phyloP scores from a whole-genome alignment of 2,329 filamentous ascomycete genomes.

The Chrysosporium queenslandicum region DNA sequence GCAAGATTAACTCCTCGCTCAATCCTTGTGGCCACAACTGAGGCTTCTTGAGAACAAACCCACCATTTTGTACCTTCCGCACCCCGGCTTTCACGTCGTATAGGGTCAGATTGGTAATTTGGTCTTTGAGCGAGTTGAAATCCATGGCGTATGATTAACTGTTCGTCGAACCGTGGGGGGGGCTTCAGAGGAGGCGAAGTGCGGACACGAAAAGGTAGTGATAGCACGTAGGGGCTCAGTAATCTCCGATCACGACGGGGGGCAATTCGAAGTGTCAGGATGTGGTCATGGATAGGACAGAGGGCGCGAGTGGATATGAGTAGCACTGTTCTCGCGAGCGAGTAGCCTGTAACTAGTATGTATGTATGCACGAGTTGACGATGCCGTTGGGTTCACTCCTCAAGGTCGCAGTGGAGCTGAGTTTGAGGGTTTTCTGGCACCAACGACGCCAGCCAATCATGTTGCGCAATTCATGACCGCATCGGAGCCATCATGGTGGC shows the following conservation, averaged over 20 bases:
- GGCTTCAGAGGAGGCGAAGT: neutral
- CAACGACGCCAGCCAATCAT: neutral
- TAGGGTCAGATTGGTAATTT: slow-evolving; percentile 82
- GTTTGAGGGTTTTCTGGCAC: neutral
- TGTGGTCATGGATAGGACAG: neutral
- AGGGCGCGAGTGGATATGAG: neutral
- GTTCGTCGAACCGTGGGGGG: neutral
- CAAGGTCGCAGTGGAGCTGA: neutral
- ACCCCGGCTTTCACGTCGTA: slow-evolving; percentile 94
- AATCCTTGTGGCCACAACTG: neutral
- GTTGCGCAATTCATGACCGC: neutral
- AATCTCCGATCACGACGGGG: neutral
- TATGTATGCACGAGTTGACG: neutral
- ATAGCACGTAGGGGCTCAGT: neutral
- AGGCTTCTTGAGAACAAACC: neutral
- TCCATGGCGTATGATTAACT: slow-evolving; percentile 54
- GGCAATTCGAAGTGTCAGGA: neutral
- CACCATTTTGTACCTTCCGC: slow-evolving; percentile 94
- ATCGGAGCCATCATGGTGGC: too few species aligned
- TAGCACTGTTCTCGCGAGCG: neutral
- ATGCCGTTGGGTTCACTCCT: neutral
- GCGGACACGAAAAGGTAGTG: neutral
- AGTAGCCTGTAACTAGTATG: too few species aligned
- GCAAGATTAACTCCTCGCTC: neutral
- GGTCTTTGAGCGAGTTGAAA: slow-evolving; percentile 71